Evolutionary conservation across 495 filamentous ascomycete species (phyloP), one percentile per base, ranked within the genome.

Genomic region (Cenococcum geophilum): DNA sequence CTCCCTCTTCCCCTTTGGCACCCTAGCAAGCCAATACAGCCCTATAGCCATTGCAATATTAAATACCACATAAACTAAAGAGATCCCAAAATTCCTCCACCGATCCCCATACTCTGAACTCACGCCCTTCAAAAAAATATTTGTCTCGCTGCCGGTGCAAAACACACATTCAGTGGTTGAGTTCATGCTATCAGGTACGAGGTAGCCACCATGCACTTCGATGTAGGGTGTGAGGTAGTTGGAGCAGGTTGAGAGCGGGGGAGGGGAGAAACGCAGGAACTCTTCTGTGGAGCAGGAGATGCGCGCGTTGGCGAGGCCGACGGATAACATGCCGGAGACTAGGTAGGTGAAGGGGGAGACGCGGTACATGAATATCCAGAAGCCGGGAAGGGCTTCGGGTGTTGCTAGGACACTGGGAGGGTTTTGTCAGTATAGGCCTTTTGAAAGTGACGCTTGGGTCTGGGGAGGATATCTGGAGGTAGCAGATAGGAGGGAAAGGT

Each of bases 341-440:
- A 88, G 73, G 64, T 91, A 91, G 0, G 84, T 87, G 59, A 91
- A 84, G 5, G 89, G 88, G 5, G 85, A 88, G 54, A 88, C 76
- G 27, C 85, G 84, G 71, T 91, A 89, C 85, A 91, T 88, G 77
- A 91, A 91, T 64, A 88, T 88, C 88, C 89, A 93, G 77, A 91
- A 91, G 10, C 80, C 71, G 10, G 87, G 87, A 27, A 91, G 73
- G 1, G 73, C 75, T 5, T 71, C 65, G 4, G 87, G 86, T 36
- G 89, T 78, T 56, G 86, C 83, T 62, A 92, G 81, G 51, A 92
- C 87, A 78, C 86, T 85, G 56, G 58, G 48, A 77, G 89, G 40
- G 12, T 45, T 14, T 45, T 45, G 18, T 45, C 11, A 45, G 2
- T 18, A 14, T n/a, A n/a, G n/a, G n/a, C n/a, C n/a, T n/a, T n/a